phyloP scores from a whole-genome alignment of 257 asterid species.

The Knoxia roxburghii region DNA sequence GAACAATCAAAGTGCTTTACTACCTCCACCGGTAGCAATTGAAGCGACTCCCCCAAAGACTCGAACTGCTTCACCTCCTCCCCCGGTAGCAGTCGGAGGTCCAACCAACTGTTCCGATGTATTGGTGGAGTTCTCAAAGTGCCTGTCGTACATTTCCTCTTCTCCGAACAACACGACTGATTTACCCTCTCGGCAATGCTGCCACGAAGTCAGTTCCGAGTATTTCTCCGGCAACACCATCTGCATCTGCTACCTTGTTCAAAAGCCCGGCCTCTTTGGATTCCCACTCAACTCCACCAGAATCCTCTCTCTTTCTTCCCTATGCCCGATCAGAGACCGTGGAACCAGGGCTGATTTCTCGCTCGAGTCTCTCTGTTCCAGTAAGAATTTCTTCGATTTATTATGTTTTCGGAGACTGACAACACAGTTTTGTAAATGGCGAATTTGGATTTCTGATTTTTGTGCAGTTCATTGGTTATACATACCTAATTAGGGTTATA shows the following conservation, averaged over 20 bases:
- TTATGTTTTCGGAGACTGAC: neutral
- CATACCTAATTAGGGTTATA: too few relatives aligned
- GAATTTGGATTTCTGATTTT: neutral
- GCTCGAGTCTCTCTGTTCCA: slow-evolving; percentile 55
- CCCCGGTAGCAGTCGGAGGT: slow-evolving; percentile 24
- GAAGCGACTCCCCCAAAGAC: neutral
- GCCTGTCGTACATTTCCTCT: slow-evolving; percentile 56
- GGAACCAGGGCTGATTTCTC: slow-evolving; percentile 24
- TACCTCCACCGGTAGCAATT: slow-evolving; percentile 18
- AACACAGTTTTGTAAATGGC: neutral
- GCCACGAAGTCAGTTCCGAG: slow-evolving; percentile 42
- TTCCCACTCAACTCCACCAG: slow-evolving; percentile 53
- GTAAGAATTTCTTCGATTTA: slow-evolving; percentile 21
- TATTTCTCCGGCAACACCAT: slow-evolving; percentile 36
- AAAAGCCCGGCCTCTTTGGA: slow-evolving; percentile 53
- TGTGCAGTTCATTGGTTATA: too few relatives aligned
- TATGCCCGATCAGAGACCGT: slow-evolving; percentile 34
- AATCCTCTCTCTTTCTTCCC: slow-evolving; percentile 48
- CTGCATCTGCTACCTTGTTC: slow-evolving; percentile 65
- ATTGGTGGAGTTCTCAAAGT: slow-evolving; percentile 58
- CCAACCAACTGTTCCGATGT: slow-evolving; percentile 50
- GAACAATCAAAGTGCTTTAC: neutral
- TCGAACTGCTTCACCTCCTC: neutral
- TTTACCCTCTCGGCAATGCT: slow-evolving; percentile 60
- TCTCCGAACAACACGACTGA: slow-evolving; percentile 59